Evolutionary conservation across 768 basidiomycete species (phyloP), one percentile per base, ranked within the genome.

Genomic region (Pholiota microspora): DNA sequence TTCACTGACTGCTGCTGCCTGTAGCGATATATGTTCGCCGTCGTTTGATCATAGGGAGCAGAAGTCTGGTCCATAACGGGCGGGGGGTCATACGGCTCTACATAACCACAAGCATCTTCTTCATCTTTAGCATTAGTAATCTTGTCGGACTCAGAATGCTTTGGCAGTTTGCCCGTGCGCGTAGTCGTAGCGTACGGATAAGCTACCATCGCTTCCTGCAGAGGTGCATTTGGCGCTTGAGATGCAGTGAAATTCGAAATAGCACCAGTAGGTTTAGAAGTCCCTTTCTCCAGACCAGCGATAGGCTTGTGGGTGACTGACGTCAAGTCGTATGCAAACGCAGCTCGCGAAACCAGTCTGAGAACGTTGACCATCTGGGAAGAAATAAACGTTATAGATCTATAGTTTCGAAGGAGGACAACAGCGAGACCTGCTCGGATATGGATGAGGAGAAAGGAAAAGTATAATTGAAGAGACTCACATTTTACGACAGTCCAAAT

Each of bases 1-100:
- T 88, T 88, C 13, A 88, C 85, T 5, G 78, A 75, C 49, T 79
- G 78, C 59, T 87, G 86, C 60, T 81, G 80, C 45, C 85, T 69
- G 58, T 88, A 86, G 5, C 85, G 78, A 59, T 77, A 84, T 2
- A 86, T 66, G 35, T 68, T 73, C 1, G 83, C 81, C 51, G 68
- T 68, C n/a, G 69, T 66, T 24, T 69, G 66, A 60, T 86, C 78
- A 58, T 76, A 85, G 0, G 80, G 73, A 6, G 76, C 65, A 59
- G 83, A 83, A 0, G 60, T 53, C 52, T 74, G 74, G 16, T 72
- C 59, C 7, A 49, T 50, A 24, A 72, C 55, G 21, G 66, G 62
- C 28, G 72, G 63, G 31, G 68, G 51, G 16, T 61, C 50, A 49
- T 71, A 74, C 8, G 70, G 64, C 28, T 70, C 66, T 18, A 72